Evolutionary conservation across 768 basidiomycete genomes (phyloP), one percentile per base, ranked within the genome.

Genomic region (Lactarius akahatsu): DNA sequence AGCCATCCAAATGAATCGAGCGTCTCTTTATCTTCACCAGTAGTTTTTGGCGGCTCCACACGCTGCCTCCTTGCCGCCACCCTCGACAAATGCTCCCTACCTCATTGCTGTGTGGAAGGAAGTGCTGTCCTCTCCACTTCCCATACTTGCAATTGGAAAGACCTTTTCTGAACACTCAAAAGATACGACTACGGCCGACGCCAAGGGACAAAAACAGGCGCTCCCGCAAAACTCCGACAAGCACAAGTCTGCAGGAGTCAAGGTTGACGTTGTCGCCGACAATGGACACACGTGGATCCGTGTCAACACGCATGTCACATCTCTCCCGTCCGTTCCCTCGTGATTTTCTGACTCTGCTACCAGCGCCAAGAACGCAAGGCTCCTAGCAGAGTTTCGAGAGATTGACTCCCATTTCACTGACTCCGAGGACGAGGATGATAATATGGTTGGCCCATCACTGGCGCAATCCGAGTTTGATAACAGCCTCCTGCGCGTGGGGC

Each of bases 91-190:
- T 75, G 88, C 91, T 0, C 89, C 89, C 11, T 91, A 93, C 71
- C 80, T 92, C 34, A 79, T 89, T 15, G 87, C 91, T 0, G 90
- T 95, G 0, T 95, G 92, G 91, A 82, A 89, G 62, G 91, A 94
- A 73, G 80, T 93, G 1, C 67, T 87, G 11, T 80, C 81, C 67
- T 87, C 90, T 2, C 81, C 81, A 1, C 78, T 76, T 16, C 88
- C 87, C 0, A 77, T 91, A 11, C 74, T 82, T 1, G 80, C 83
- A 0, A 78, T 94, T 23, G 86, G 86, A 73, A 86, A 83, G 69
- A 82, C 78, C 0, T 89, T 87, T 63, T 62, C 65, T 18, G 73
- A 78, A 32, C 60, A 28, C 23, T 52, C 47, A 36, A 61, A 54
- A 23, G 18, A n/a, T 15, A 20, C 40, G 2, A 40, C 23, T 10